Evolutionary conservation across 75 land plant species (phyloP).

Genomic region (Sequoia sempervirens): DNA sequence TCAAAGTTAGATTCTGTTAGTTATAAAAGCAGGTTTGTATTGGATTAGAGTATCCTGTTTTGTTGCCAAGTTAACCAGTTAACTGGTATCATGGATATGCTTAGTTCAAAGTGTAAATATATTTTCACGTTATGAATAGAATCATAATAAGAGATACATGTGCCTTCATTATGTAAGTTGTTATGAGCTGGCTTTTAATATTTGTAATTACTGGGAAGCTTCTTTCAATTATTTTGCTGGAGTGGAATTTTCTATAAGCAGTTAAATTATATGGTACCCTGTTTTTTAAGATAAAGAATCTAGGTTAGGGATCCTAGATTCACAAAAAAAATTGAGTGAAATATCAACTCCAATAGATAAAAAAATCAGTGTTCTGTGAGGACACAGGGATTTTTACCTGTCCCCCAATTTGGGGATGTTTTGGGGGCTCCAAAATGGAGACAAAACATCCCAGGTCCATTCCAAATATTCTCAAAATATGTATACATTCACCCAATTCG

Average conservation of each 20-base stretch:
- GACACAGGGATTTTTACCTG: too few relatives aligned
- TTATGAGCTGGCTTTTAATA: not conserved
- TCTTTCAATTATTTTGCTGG: not conserved
- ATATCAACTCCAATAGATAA: too few relatives aligned
- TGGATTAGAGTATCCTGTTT: not conserved
- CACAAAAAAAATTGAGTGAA: too few relatives aligned
- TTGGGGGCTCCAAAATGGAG: too few relatives aligned
- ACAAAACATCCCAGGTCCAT: too few relatives aligned
- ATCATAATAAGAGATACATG: not conserved
- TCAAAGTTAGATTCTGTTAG: not conserved
- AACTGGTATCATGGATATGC: not conserved
- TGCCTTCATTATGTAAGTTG: not conserved
- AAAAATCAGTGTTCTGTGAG: too few relatives aligned
- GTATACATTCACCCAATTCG: too few relatives aligned
- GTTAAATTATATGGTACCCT: not conserved
- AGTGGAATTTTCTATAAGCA: not conserved
- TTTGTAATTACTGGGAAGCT: not conserved
- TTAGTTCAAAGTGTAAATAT: not conserved
- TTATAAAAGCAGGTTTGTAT: constrained; percentile 3
- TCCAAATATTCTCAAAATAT: too few relatives aligned
- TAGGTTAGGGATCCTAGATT: too few relatives aligned
- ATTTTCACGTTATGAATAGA: not conserved
- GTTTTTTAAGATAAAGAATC: too few relatives aligned
- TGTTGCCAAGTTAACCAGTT: not conserved
- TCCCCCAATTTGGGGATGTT: too few relatives aligned